phyloP scores from a whole-genome alignment of 805 yeast species.

The Yamadazyma phyllophila region DNA sequence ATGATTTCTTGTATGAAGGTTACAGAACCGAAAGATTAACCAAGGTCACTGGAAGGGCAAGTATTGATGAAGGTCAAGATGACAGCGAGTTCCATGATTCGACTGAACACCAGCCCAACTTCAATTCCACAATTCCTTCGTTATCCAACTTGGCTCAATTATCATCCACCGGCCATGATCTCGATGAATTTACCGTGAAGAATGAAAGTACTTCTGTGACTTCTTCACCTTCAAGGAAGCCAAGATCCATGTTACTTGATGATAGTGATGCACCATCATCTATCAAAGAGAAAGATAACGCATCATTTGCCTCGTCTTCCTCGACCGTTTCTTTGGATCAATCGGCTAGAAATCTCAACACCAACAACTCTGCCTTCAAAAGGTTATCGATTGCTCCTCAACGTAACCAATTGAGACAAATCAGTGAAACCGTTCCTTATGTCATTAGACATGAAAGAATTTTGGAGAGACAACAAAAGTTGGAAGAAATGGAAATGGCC shows the following conservation, averaged over 20 bases:
- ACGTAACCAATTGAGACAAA: conserved; percentile 67
- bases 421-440: conserved; percentile 84
- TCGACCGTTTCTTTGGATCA: conserved; percentile 29
- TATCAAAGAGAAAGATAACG: conserved; percentile 26
- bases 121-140: conserved; percentile 42
- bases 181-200: conserved; percentile 8
- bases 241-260: conserved; percentile 38
- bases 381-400: conserved; percentile 46
- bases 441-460: conserved; percentile 75
- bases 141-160: conserved; percentile 61
- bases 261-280: conserved; percentile 8
- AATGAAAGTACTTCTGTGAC: conserved; percentile 20
- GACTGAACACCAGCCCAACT: conserved; percentile 18
- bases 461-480: conserved; percentile 69
- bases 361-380: conserved; percentile 36
- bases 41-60: conserved; percentile 46
- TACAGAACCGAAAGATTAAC: conserved; percentile 77
- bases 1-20: conserved; percentile 70
- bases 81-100: conserved; percentile 29
- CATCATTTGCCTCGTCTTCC: conserved; percentile 29
- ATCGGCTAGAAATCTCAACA: conserved; percentile 18
- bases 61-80: conserved; percentile 21
- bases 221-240: conserved; percentile 20
- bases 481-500: conserved; percentile 76
- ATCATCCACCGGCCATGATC: conserved; percentile 14